These are phyloP conservation scores for Rhodotorula taiwanensis DNA, from an alignment of 768 basidiomycete species.

Conservation along the genomic window DNA sequence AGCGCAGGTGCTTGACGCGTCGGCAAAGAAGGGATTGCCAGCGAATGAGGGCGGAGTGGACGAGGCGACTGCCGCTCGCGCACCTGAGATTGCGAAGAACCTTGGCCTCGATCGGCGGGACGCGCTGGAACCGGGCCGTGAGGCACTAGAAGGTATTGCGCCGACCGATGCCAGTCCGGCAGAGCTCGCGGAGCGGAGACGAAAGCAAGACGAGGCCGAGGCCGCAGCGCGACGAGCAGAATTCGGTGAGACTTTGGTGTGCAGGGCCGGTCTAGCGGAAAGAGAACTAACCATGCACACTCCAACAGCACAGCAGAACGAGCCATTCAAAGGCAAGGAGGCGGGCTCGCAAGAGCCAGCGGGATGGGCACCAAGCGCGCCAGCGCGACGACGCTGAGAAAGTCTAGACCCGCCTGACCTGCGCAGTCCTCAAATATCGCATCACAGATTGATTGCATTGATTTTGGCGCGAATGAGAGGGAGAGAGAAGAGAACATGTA, in stretches of 20 bases:
- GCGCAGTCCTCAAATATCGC: too few relatives aligned
- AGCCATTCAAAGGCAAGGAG: conserved; percentile 12
- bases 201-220: conserved; percentile 8
- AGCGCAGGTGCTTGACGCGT: conserved; percentile 6
- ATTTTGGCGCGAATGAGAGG: too few relatives aligned
- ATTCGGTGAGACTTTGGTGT: conserved; percentile 1
- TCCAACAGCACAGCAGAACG: conserved; percentile 1
- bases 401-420: too few relatives aligned
- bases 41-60: neutral
- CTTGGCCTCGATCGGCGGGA: neutral
- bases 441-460: too few relatives aligned
- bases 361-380: conserved; percentile 2
- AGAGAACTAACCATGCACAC: neutral
- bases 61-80: neutral
- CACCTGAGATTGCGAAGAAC: conserved; percentile 7
- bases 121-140: neutral
- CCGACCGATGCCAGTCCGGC: neutral
- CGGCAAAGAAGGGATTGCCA: neutral
- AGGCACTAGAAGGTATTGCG: neutral
- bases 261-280: too few relatives aligned
- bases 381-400: neutral
- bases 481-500: too few relatives aligned
- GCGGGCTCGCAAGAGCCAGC: conserved; percentile 4
- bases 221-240: conserved; percentile 21
- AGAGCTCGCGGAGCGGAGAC: conserved; percentile 1